Evolutionary conservation across 257 asterid genomes (phyloP), one percentile per base, ranked within the genome.

Genomic region (Anisodus acutangulus): DNA sequence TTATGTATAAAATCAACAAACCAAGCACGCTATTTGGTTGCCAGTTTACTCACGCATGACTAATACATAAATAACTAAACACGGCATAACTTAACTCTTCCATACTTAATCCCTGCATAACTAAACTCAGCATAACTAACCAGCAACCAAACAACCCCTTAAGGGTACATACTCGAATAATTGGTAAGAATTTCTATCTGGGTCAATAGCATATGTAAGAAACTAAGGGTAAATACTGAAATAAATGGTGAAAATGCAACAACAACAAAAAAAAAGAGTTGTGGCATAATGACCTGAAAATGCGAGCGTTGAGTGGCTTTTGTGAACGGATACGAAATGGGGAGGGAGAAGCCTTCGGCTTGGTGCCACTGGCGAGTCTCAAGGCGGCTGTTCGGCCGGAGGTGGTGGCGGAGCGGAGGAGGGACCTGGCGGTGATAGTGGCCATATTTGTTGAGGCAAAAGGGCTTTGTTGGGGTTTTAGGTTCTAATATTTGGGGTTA

Each of bases 361-460:
- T 87, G 86, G 90, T 90, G 80, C 82, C 82, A 13, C 90, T 88
- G 41, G 87, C 37, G 11, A 88, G 70, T 35, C 83, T n/a, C 53
- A 90, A 85, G 49, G 92, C 84, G 31, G 90, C 82, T 79, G 90
- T 79, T 63, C 96, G 88, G 80, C 84, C 88, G 79, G 95, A 88
- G 1, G 89, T 49, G 45, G 89, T 60, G 88, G 89, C 91, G 64
- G 95, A 91, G 86, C 97, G 94, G 31, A 90, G 66, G 76, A 86
- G 81, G 35, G 94, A 88, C 86, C 93, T 84, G 84, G 85, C 92
- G 91, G 96, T 90, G 90, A 86, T 63, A 87, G 96, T 71, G 66
- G 90, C 87, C 89, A 89, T 88, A 55, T 72, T 62, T 35, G 86
- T 86, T 85, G 85, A 35, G 31, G 58, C 16, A 71, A 45, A 59